Conservation (phyloP, 306 rosid species). For the Carpinus fangiana region DNA sequence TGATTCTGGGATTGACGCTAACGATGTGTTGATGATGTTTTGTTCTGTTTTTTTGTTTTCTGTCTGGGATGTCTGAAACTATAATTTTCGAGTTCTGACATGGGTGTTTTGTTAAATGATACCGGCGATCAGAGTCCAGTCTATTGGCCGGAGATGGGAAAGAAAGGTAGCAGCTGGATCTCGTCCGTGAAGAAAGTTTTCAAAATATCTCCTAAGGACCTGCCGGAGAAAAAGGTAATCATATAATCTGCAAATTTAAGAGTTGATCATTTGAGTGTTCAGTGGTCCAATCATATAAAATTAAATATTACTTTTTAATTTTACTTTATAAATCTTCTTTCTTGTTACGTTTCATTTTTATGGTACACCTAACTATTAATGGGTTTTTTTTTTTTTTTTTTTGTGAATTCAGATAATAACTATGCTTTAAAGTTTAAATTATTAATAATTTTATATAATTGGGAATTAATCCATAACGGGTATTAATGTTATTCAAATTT, state of each 20-base stretch:
- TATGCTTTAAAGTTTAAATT: neutral
- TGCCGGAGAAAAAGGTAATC: conserved; percentile 62
- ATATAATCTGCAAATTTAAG: neutral
- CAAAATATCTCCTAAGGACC: conserved; percentile 66
- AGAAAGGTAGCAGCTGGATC: conserved; percentile 87
- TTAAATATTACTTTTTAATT: too few relatives aligned
- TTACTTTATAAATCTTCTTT: neutral
- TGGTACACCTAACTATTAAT: neutral
- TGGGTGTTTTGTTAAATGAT: conserved; percentile 24
- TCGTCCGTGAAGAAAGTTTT: conserved; percentile 87
- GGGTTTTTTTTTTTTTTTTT: too few relatives aligned
- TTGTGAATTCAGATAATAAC: neutral
- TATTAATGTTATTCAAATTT: too few relatives aligned
- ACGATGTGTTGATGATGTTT: neutral
- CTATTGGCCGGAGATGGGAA: conserved; percentile 62
- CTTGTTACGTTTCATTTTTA: conserved; percentile 1
- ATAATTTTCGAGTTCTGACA: conserved; percentile 10
- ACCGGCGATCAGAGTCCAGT: conserved; percentile 26
- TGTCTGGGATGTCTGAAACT: conserved; percentile 1
- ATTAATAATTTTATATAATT: neutral
- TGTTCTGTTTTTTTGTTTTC: neutral
- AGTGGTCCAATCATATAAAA: neutral
- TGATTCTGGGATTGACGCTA: neutral
- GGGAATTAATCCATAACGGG: neutral
- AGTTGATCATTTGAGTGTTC: neutral